phyloP scores from a whole-genome alignment of 352 stramenopile genomes.

The Phytophthora hybrid region DNA sequence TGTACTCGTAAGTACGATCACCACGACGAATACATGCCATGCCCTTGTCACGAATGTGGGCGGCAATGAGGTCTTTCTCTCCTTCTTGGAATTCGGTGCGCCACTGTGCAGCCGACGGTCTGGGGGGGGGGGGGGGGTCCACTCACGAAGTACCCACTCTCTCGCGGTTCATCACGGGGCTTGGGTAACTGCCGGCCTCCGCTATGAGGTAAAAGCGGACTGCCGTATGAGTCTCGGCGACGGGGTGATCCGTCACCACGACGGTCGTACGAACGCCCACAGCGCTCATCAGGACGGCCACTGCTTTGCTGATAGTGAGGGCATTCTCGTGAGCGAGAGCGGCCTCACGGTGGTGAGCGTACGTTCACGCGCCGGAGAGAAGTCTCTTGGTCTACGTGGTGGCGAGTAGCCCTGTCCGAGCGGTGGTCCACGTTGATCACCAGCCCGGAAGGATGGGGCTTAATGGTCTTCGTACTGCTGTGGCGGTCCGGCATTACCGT shows the following conservation, averaged over 20 bases:
- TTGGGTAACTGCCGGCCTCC: not conserved
- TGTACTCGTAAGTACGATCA: not conserved
- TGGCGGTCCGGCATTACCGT: too few relatives aligned
- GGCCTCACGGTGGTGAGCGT: too few relatives aligned
- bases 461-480: not conserved
- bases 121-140: not conserved
- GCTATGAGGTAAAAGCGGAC: not conserved
- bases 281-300: not conserved
- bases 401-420: too few relatives aligned
- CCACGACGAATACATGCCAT: not conserved
- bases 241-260: not conserved
- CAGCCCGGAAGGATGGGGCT: too few relatives aligned
- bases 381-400: too few relatives aligned
- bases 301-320: not conserved
- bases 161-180: not conserved
- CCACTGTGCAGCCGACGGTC: not conserved
- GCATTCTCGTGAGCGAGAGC: too few relatives aligned
- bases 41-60: not conserved
- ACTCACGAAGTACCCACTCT: not conserved
- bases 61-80: not conserved
- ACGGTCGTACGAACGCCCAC: not conserved
- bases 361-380: too few relatives aligned
- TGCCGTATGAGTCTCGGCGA: not conserved
- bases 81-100: not conserved
- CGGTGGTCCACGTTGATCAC: too few relatives aligned